Evolutionary conservation across 2,329 filamentous ascomycete species (phyloP).

Genomic region (Monosporascus sp.): DNA sequence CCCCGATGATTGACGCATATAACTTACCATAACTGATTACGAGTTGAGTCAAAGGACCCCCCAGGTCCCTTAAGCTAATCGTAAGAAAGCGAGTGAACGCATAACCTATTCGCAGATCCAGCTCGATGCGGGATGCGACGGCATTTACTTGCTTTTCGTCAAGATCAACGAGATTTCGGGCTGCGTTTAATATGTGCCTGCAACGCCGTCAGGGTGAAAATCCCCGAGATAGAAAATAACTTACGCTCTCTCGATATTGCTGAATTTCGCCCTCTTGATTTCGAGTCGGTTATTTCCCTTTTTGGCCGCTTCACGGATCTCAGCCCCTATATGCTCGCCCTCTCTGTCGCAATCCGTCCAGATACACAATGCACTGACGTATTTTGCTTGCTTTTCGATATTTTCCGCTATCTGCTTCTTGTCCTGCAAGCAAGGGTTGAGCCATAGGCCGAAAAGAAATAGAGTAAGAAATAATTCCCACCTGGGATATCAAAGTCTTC

Average conservation of each 20-base stretch:
- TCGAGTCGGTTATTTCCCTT: constrained; percentile 69
- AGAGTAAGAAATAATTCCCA: constrained; percentile 28
- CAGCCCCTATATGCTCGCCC: constrained; percentile 90
- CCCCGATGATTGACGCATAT: constrained; percentile 4
- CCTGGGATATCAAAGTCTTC: constrained; percentile 59
- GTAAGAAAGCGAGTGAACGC: constrained; percentile 89
- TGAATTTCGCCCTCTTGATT: constrained; percentile 84
- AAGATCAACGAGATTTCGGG: constrained; percentile 67
- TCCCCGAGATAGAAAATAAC: constrained; percentile 22
- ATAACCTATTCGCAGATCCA: constrained; percentile 87
- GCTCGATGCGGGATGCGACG: constrained; percentile 81
- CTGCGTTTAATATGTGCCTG: constrained; percentile 82
- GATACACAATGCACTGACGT: constrained; percentile 75
- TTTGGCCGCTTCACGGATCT: constrained; percentile 77
- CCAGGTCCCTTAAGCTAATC: constrained; percentile 66
- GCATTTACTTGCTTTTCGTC: constrained; percentile 85
- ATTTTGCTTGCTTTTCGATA: constrained; percentile 71
- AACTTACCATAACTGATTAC: constrained; percentile 73
- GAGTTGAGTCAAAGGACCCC: constrained; percentile 58
- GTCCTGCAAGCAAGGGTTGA: constrained; percentile 45
- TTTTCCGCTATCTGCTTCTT: constrained; percentile 80
- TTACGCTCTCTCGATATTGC: constrained; percentile 88
- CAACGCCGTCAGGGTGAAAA: constrained; percentile 7
- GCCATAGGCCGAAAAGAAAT: neutral
- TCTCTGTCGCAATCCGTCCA: constrained; percentile 99